These are phyloP conservation scores for Aspergillus bridgeri DNA, from an alignment of 495 filamentous ascomycete genomes.

Conservation along the genomic window DNA sequence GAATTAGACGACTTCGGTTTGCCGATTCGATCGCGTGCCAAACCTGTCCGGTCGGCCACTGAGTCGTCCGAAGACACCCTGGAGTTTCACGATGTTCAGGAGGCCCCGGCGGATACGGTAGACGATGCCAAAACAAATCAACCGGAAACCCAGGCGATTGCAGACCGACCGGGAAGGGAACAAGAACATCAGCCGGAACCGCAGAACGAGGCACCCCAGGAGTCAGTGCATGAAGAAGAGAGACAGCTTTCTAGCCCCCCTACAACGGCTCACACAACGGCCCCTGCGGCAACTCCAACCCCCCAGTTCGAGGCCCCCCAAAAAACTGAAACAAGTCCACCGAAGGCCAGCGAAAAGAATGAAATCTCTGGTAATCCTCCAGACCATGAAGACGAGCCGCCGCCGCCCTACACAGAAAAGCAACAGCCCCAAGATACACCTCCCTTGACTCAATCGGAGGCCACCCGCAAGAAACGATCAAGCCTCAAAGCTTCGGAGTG, in stretches of 20 bases:
- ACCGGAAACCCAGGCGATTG: conserved; percentile 5
- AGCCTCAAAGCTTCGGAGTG: conserved; percentile 64
- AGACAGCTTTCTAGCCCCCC: too few species aligned
- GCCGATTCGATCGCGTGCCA: conserved; percentile 35
- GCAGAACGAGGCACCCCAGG: neutral
- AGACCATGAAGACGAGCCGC: conserved; percentile 10
- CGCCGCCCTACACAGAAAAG: conserved; percentile 21
- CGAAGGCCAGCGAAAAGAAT: conserved; percentile 5
- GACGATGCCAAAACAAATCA: conserved; percentile 6
- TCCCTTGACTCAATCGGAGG: conserved; percentile 12
- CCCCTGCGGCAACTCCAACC: neutral
- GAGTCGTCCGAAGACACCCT: conserved; percentile 20
- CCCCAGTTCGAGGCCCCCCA: neutral
- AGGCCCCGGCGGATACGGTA: conserved; percentile 1
- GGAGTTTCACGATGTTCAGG: conserved; percentile 22
- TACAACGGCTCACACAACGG: too few species aligned
- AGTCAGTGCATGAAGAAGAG: neutral
- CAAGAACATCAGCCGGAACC: conserved; percentile 4
- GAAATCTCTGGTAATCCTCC: neutral
- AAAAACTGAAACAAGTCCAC: neutral
- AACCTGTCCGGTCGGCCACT: conserved; percentile 13
- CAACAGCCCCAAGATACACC: conserved; percentile 5
- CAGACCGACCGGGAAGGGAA: neutral
- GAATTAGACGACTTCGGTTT: conserved; percentile 47
- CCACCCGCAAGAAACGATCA: conserved; percentile 21